Percentiles rank a stretch among this genome's conserved stretches.
Evolutionary conservation across 768 basidiomycete genomes (phyloP).

Genomic region (Scleroderma citrinum): DNA sequence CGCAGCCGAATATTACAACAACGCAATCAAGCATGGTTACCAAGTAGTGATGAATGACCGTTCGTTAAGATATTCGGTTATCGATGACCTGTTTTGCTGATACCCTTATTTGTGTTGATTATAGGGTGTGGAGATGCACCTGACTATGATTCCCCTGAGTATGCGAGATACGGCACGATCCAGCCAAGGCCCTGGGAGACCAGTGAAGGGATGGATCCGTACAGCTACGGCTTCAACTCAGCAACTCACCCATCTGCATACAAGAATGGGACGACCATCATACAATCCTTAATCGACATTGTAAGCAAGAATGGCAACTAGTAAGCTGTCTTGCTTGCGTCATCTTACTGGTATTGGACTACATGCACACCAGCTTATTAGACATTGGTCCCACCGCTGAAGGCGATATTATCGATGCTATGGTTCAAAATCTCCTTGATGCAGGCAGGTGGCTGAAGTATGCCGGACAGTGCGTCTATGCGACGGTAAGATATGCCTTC

Average conservation of each 20-base stretch:
- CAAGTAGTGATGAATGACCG: constrained; percentile 45
- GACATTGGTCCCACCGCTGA: constrained; percentile 53
- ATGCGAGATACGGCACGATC: constrained; percentile 40
- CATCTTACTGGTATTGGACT: neutral
- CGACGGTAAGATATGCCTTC: constrained; percentile 32
- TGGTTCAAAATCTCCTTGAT: constrained; percentile 42
- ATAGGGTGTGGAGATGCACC: constrained; percentile 45
- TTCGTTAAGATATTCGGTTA: constrained; percentile 9
- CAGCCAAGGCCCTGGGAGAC: constrained; percentile 51
- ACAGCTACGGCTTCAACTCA: constrained; percentile 43
- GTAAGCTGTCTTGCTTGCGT: constrained; percentile 24
- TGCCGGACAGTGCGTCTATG: constrained; percentile 47
- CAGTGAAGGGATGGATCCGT: constrained; percentile 53
- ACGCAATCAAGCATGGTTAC: constrained; percentile 35
- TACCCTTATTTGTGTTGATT: neutral
- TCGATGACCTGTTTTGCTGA: neutral
- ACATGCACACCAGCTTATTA: constrained; percentile 31
- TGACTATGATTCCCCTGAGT: constrained; percentile 55
- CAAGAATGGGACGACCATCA: constrained; percentile 43
- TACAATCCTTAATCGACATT: constrained; percentile 50
- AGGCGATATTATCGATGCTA: constrained; percentile 45
- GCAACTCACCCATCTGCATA: constrained; percentile 39
- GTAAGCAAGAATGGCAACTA: constrained; percentile 61
- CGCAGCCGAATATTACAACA: constrained; percentile 40
- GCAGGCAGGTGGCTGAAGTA: constrained; percentile 48